Conservation (phyloP, 2,329 filamentous ascomycete genomes). For the Arthroderma uncinatum region DNA sequence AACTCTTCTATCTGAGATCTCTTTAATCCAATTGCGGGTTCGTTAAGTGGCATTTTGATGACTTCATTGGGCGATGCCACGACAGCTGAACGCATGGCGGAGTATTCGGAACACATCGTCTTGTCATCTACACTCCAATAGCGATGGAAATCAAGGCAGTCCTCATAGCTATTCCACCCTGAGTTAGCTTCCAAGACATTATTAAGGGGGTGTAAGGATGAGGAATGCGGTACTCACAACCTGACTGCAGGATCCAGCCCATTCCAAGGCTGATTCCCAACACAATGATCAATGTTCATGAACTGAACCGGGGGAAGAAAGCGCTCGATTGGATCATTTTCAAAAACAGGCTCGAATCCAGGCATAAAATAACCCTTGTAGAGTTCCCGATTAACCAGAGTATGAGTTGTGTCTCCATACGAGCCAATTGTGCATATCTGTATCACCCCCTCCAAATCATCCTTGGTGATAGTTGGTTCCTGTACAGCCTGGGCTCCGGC, state of each 20-base stretch:
- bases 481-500: constrained; percentile 56
- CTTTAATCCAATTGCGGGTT: constrained; percentile 73
- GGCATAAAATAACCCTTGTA: constrained; percentile 69
- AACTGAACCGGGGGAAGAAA: constrained; percentile 54
- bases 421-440: constrained; percentile 65
- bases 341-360: constrained; percentile 50
- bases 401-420: constrained; percentile 84
- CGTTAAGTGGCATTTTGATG: constrained; percentile 96
- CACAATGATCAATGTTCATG: constrained; percentile 78
- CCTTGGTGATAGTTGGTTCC: constrained; percentile 44
- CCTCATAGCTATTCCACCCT: constrained; percentile 54
- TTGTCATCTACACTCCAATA: constrained; percentile 93
- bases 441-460: constrained; percentile 52
- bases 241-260: constrained; percentile 55
- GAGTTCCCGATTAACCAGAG: constrained; percentile 57
- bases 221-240: constrained; percentile 31
- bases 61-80: constrained; percentile 70
- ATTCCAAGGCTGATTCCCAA: constrained; percentile 88
- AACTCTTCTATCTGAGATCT: constrained; percentile 86
- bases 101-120: constrained; percentile 81
- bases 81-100: constrained; percentile 71
- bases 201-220: constrained; percentile 11
- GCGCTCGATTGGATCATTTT: constrained; percentile 33
- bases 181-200: constrained; percentile 13
- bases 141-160: constrained; percentile 75